A percentile compares a stretch with the other conserved stretches of the same genome.
phyloP scores from a whole-genome alignment of 352 stramenopile genomes.

The Phytopythium vexans region DNA sequence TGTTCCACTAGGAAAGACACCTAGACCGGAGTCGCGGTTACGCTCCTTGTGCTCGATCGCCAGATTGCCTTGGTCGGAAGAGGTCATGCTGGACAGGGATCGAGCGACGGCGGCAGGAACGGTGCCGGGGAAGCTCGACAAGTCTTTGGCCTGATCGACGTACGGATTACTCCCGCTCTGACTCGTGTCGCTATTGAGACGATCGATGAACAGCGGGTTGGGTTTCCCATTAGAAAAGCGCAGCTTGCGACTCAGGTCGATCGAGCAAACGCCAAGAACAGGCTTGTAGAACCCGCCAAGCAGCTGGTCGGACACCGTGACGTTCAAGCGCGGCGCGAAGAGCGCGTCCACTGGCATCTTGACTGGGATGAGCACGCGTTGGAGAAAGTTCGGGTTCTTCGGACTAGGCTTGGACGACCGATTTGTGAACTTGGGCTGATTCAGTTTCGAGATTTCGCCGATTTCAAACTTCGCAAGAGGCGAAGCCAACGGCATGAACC shows the following conservation, averaged over 20 bases:
- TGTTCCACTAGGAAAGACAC: not conserved
- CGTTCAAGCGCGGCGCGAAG: constrained; percentile 81
- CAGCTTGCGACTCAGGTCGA: constrained; percentile 78
- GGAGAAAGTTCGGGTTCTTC: constrained; percentile 87
- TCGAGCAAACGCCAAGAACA: constrained; percentile 66
- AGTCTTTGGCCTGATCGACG: constrained; percentile 52
- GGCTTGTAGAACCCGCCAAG: constrained; percentile 85
- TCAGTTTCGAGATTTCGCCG: constrained; percentile 56
- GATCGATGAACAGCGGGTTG: constrained; percentile 53
- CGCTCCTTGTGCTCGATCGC: too few relatives aligned
- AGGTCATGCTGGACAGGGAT: not conserved
- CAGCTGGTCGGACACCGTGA: constrained; percentile 81
- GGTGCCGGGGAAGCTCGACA: constrained; percentile 54
- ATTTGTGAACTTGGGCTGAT: constrained; percentile 67
- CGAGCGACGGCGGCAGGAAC: constrained; percentile 16
- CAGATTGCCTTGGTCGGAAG: constrained; percentile 1
- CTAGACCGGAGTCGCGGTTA: too few relatives aligned
- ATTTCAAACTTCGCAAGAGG: constrained; percentile 86
- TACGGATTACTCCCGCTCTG: constrained; percentile 62
- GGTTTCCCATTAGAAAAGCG: constrained; percentile 56
- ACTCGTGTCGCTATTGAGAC: constrained; percentile 22
- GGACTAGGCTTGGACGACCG: constrained; percentile 73
- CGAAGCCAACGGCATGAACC: constrained; percentile 83
- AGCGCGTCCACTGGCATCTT: constrained; percentile 81
- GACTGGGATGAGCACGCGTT: constrained; percentile 81